These are phyloP conservation scores for Sporothrix pseudoabietina DNA, from an alignment of 2,329 filamentous ascomycete genomes.

Conservation along the genomic window DNA sequence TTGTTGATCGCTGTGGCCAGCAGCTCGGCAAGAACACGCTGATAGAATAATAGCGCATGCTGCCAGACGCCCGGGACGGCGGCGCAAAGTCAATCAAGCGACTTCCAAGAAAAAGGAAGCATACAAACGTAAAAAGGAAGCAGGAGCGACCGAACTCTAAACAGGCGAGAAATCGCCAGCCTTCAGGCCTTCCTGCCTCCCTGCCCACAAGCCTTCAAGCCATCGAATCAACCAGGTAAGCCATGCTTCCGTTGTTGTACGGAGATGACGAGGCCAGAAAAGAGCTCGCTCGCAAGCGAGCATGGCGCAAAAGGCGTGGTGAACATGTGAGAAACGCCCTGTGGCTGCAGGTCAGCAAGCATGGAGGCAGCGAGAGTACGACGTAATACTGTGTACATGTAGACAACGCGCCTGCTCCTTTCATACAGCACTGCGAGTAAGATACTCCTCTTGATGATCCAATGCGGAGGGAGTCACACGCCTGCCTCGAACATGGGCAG, in stretches of 20 bases:
- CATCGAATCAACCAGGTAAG: not conserved
- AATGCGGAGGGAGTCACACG: not conserved
- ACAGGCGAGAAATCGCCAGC: not conserved
- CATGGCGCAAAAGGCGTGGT: not conserved
- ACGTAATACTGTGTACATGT: too few relatives aligned
- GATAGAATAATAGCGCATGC: not conserved
- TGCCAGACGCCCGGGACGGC: not conserved
- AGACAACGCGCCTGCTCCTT: not conserved
- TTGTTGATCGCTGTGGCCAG: conserved; percentile 24
- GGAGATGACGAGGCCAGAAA: not conserved
- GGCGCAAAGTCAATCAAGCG: not conserved
- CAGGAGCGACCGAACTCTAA: not conserved
- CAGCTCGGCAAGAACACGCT: not conserved
- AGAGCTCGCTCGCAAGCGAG: not conserved
- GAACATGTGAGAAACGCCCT: not conserved
- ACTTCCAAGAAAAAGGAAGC: not conserved
- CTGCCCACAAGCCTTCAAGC: not conserved
- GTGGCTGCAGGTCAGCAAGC: not conserved
- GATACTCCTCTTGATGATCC: not conserved
- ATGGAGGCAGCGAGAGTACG: not conserved
- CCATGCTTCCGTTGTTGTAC: not conserved
- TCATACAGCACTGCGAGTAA: not conserved
- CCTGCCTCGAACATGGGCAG: not conserved
- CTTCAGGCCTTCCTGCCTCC: not conserved
- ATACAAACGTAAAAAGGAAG: not conserved